Conservation (phyloP, 495 filamentous ascomycete species). For the Aspergillus hancockii region DNA sequence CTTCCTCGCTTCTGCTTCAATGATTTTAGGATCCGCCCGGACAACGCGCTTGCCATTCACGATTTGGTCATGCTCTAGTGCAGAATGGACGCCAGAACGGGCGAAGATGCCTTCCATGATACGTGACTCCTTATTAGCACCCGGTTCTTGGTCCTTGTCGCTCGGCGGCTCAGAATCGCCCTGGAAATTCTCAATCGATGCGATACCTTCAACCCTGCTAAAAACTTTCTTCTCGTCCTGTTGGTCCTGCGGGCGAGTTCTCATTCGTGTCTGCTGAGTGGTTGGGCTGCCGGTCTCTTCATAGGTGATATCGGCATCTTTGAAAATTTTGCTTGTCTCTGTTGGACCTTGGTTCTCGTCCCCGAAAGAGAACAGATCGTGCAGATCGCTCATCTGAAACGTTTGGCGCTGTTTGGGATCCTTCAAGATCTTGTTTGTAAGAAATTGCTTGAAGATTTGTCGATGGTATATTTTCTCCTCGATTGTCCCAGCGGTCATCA, state of each 20-base stretch:
- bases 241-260: slow-evolving; percentile 16
- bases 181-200: slow-evolving; percentile 56
- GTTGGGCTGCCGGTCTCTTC: slow-evolving; percentile 24
- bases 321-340: slow-evolving; percentile 83
- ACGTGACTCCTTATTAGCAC: slow-evolving; percentile 57
- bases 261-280: slow-evolving; percentile 24
- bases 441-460: slow-evolving; percentile 95
- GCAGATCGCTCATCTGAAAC: slow-evolving; percentile 81
- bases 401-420: slow-evolving; percentile 87
- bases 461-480: slow-evolving; percentile 99
- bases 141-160: slow-evolving; percentile 36
- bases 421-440: slow-evolving; percentile 90
- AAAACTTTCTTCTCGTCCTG: slow-evolving; percentile 44
- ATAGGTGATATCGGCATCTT: slow-evolving; percentile 73
- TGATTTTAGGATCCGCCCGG: slow-evolving; percentile 66
- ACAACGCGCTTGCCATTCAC: slow-evolving; percentile 66
- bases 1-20: slow-evolving; percentile 77
- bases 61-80: slow-evolving; percentile 87
- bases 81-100: slow-evolving; percentile 77
- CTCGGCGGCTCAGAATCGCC: slow-evolving; percentile 39
- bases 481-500: slow-evolving; percentile 97
- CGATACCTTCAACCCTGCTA: slow-evolving; percentile 56
- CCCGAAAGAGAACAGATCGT: slow-evolving; percentile 86
- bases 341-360: slow-evolving; percentile 66
- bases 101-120: slow-evolving; percentile 88